Evolutionary conservation across 2,329 filamentous ascomycete genomes (phyloP), one percentile per base, ranked within the genome.

Genomic region (Fusarium sp.): DNA sequence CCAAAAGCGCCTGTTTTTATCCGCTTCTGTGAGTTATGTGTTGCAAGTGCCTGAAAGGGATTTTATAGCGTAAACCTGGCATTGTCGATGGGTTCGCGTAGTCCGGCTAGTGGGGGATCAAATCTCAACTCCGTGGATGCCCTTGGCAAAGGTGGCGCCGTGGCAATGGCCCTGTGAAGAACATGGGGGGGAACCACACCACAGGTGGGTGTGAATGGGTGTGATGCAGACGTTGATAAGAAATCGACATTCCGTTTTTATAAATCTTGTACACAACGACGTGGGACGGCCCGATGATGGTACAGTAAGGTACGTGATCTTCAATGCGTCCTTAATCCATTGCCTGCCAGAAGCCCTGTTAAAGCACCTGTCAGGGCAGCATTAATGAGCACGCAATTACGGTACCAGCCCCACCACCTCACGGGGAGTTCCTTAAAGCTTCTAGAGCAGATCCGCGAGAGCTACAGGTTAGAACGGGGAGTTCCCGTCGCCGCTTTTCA

Each of bases 341-440:
- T 58, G 47, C 55, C 55, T 58, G 55, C 39, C 45, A 51, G n/a
- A 50, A 57, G 57, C 39, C 55, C 59, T 65, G 60, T 42, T 38
- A 42, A 53, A 52, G 31, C 42, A 50, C 57, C 58, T 57, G 53
- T 59, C 53, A 58, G 51, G 55, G 50, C 57, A 52, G 59, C 47
- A 52, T 62, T 43, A 51, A 56, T 26, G 47, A 70, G 62, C 67
- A 68, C 67, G 70, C 62, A 67, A 70, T 63, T 36, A 21, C 22
- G 19, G 19, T 53, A 31, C 33, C 40, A 51, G 66, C 57, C 68
- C 72, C 72, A 68, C 72, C 39, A 50, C 19, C 52, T 60, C 44
- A 62, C 72, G 70, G 70, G 69, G 70, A 74, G 65, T 68, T 69
- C 49, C 63, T 54, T 60, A 62, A 60, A 56, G 62, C 57, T 62